These are phyloP conservation scores for Medicago lupulina DNA, from an alignment of 306 rosid species.

Conservation along the genomic window DNA sequence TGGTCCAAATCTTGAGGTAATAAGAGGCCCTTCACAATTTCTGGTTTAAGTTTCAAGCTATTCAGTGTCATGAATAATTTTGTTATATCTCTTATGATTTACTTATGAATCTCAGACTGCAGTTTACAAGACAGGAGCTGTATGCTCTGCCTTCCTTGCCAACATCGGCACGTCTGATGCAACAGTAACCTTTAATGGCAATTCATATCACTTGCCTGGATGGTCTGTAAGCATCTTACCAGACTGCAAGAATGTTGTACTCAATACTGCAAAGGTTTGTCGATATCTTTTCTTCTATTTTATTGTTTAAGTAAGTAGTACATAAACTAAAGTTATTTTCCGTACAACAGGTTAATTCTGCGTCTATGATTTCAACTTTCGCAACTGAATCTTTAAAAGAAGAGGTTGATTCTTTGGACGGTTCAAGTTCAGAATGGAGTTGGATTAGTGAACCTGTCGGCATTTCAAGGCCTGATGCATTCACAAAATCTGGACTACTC, in stretches of 20 bases:
- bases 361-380: conserved; percentile 64
- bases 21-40: conserved; percentile 10
- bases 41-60: background rate
- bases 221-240: conserved; percentile 99
- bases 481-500: conserved; percentile 67
- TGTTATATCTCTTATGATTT: background rate
- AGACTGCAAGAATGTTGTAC: conserved; percentile 89
- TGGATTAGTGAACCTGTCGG: conserved; percentile 90
- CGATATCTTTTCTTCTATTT: conserved; percentile 25
- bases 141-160: conserved; percentile 89
- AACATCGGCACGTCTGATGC: conserved; percentile 70
- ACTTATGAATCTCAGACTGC: conserved; percentile 63
- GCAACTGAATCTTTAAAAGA: conserved; percentile 53
- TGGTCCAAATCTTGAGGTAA: conserved; percentile 83
- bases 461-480: conserved; percentile 75
- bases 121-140: conserved; percentile 72
- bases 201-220: conserved; percentile 81
- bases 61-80: background rate
- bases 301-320: conserved; percentile 15
- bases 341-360: conserved; percentile 74
- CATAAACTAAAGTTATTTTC: conserved; percentile 21
- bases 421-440: conserved; percentile 71
- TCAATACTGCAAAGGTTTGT: conserved; percentile 93
- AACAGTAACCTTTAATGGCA: conserved; percentile 73
- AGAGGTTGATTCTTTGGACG: conserved; percentile 55